A percentile compares a stretch with the other conserved stretches of the same genome.
phyloP scores from a whole-genome alignment of 106 monocot species.

The Dendrobium officinale region DNA sequence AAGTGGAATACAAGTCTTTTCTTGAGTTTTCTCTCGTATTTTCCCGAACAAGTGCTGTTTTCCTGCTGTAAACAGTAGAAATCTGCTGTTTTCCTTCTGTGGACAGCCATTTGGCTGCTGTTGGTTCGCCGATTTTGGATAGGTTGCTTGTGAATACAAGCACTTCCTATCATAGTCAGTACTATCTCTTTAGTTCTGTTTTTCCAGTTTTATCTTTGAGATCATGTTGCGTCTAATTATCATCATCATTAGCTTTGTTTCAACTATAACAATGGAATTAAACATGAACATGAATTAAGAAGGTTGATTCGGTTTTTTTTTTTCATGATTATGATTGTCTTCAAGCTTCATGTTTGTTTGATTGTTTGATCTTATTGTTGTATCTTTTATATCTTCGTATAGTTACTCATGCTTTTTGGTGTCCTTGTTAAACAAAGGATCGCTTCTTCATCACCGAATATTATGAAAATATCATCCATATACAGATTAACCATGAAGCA shows the following conservation, averaged over 20 bases:
- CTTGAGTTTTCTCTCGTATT: too few relatives aligned
- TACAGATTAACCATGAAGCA: constrained; percentile 1
- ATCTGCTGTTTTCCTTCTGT: too few relatives aligned
- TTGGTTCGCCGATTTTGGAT: too few relatives aligned
- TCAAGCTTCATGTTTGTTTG: not conserved
- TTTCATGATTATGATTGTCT: not conserved
- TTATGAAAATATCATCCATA: not conserved
- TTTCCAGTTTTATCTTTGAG: not conserved
- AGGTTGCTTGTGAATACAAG: too few relatives aligned
- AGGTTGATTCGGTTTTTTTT: not conserved
- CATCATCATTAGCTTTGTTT: not conserved
- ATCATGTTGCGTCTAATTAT: not conserved
- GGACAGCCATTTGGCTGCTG: too few relatives aligned
- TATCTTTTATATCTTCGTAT: not conserved
- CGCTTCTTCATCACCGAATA: not conserved
- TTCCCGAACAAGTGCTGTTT: too few relatives aligned
- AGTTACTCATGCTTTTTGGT: not conserved
- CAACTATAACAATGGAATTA: not conserved
- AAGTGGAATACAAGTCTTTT: too few relatives aligned
- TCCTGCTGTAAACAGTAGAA: too few relatives aligned
- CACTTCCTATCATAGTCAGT: not conserved
- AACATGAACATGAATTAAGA: not conserved
- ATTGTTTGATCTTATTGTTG: not conserved
- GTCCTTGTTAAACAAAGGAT: not conserved
- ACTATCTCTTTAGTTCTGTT: not conserved